These are phyloP conservation scores for Paraphaeosphaeria minitans DNA, from an alignment of 2,329 filamentous ascomycete genomes.

Conservation along the genomic window DNA sequence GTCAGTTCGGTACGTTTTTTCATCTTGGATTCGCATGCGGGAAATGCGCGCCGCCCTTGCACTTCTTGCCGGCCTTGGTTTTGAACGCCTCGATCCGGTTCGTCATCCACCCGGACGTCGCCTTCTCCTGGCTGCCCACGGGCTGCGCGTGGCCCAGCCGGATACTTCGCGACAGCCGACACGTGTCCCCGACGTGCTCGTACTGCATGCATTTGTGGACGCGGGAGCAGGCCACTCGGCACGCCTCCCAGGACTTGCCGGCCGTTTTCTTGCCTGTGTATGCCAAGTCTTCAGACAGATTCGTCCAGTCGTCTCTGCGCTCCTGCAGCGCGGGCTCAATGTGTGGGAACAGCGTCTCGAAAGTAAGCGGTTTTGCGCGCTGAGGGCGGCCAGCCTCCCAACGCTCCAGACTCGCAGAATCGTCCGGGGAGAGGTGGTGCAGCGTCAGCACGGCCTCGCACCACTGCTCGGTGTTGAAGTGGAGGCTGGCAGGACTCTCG, in stretches of 20 bases:
- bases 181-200: constrained; percentile 36
- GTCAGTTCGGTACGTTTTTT: constrained; percentile 10
- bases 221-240: constrained; percentile 34
- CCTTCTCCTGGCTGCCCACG: constrained; percentile 26
- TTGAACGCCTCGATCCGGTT: constrained; percentile 37
- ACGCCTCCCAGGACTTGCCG: constrained; percentile 35
- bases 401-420: constrained; percentile 31
- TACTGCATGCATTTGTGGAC: constrained; percentile 41
- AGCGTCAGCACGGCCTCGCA: constrained; percentile 50
- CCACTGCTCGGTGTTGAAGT: constrained; percentile 49
- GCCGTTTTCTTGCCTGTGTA: constrained; percentile 25
- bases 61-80: constrained; percentile 34
- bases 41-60: constrained; percentile 36
- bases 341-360: constrained; percentile 40
- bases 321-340: constrained; percentile 34
- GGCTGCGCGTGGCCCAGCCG: constrained; percentile 35
- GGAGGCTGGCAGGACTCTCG: constrained; percentile 46
- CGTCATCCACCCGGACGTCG: constrained; percentile 41
- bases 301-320: constrained; percentile 39
- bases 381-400: constrained; percentile 35
- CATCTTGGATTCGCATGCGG: constrained; percentile 39
- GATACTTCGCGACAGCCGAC: constrained; percentile 34
- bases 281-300: constrained; percentile 37
- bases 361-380: constrained; percentile 36
- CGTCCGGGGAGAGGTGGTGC: constrained; percentile 41